phyloP scores from a whole-genome alignment of 306 rosid genomes.

The Prosopis cineraria region DNA sequence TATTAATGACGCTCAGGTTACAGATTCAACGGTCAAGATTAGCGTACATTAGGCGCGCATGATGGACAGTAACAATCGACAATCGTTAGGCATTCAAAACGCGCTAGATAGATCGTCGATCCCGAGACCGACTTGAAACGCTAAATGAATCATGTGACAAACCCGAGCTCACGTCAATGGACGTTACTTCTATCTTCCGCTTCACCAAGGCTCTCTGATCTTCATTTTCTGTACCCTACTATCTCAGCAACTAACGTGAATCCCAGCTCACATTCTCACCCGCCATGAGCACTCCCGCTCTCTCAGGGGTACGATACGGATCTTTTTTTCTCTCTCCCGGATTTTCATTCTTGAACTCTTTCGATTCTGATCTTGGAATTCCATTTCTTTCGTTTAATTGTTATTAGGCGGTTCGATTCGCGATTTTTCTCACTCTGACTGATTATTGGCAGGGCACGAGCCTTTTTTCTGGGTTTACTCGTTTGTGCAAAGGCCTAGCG shows the following conservation, averaged over 20 bases:
- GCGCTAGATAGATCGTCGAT: background rate
- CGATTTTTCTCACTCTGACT: background rate
- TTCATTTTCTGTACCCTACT: background rate
- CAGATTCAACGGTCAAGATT: background rate
- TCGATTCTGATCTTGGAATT: slow-evolving; percentile 26
- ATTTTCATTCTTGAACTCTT: background rate
- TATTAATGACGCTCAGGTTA: background rate
- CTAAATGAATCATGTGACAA: background rate
- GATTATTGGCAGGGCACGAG: slow-evolving; percentile 49
- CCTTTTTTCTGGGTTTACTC: slow-evolving; percentile 69
- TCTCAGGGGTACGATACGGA: slow-evolving; percentile 13
- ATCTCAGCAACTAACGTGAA: background rate
- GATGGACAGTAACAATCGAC: background rate
- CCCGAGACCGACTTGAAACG: background rate
- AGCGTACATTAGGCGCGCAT: background rate
- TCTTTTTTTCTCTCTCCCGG: background rate
- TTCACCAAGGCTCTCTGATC: background rate
- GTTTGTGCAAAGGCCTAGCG: slow-evolving; percentile 80
- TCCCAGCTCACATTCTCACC: slow-evolving; percentile 1
- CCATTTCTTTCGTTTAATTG: background rate
- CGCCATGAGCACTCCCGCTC: slow-evolving; percentile 19
- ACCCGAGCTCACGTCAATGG: background rate
- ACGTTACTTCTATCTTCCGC: background rate
- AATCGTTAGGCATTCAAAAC: background rate
- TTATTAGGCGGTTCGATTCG: background rate